Conservation (phyloP, 768 basidiomycete genomes). For the Lanmaoa pseudosensibilis region DNA sequence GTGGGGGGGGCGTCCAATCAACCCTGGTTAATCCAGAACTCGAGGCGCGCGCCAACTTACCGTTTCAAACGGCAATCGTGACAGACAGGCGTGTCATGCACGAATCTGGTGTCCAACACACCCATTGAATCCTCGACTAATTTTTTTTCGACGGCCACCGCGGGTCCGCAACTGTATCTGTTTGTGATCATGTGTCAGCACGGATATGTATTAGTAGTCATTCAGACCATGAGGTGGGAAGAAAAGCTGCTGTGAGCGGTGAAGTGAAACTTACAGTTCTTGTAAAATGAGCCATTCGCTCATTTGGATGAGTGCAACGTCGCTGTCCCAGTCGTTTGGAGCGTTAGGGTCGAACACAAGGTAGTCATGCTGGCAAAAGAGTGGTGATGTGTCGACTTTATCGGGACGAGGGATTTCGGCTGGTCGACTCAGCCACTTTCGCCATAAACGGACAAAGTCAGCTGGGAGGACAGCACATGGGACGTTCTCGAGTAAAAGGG, state of each 20-base stretch:
- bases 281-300: slow-evolving; percentile 66
- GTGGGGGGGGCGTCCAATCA: neutral
- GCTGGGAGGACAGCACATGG: slow-evolving; percentile 60
- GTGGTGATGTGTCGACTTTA: slow-evolving; percentile 56
- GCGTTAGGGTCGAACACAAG: slow-evolving; percentile 68
- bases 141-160: slow-evolving; percentile 48
- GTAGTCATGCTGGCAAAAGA: slow-evolving; percentile 66
- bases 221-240: slow-evolving; percentile 9
- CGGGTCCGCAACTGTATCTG: slow-evolving; percentile 59
- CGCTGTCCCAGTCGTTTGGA: slow-evolving; percentile 55
- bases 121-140: slow-evolving; percentile 27
- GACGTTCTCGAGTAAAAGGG: slow-evolving; percentile 45
- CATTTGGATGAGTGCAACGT: slow-evolving; percentile 54
- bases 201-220: slow-evolving; percentile 3
- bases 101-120: slow-evolving; percentile 38
- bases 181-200: slow-evolving; percentile 20
- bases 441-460: slow-evolving; percentile 67
- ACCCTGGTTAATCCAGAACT: slow-evolving; percentile 11
- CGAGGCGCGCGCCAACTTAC: slow-evolving; percentile 36
- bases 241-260: neutral
- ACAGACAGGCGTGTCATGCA: slow-evolving; percentile 56
- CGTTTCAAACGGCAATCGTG: slow-evolving; percentile 58
- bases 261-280: slow-evolving; percentile 48
- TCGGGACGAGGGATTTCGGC: slow-evolving; percentile 56
- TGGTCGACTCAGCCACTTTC: slow-evolving; percentile 64